Base-by-base conservation (phyloP, 306 rosid genomes). In the Glycine soja region DNA sequence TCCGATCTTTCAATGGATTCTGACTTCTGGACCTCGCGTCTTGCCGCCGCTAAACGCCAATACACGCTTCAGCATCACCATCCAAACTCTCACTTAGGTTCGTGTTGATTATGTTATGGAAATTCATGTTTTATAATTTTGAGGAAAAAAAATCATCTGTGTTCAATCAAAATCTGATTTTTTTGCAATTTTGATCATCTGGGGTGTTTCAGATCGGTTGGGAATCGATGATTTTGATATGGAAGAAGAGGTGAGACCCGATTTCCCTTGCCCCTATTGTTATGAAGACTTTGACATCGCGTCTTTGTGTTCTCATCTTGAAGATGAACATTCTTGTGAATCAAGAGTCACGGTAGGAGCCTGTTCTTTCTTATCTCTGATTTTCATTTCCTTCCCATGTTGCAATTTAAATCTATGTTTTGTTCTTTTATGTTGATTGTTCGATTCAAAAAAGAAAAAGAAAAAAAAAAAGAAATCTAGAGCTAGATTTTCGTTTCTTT, bases 41-140 rank as follows among this genome's bases (percentile, higher is more conserved):
- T 93, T 71, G 97, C 97, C 58, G 98, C 98, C 58, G 98, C 94
- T 36, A 96, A 96, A 89, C 94, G 98, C 77, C 99, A 95, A 53
- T 90, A 89, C 58, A 54, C 88, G 59, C 73, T 89, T 87, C 97
- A 90, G 86, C 91, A 90, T 24, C 91, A 90, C 57, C 91, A 91
- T 40, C 99, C 81, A 82, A 85, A 83, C 82, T 93, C 97, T 64
- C 91, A 88, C 70, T 77, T 90, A 82, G 99, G 98, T 93, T 56
- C 53, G 75, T 84, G 45, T 57, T 72, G 8, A 52, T 50, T 36
- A 0, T 4, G 34, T 2, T 43, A 4, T 54, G 56, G 53, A 1
- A 13, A 15, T 72, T 72, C 67, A 36, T 3, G 6, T 10, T 67
- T 38, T 12, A 34, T 13, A 10, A 16, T 45, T 68, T 66, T 66